Conservation (phyloP, 2,329 filamentous ascomycete genomes). For the Cercospora sojina region DNA sequence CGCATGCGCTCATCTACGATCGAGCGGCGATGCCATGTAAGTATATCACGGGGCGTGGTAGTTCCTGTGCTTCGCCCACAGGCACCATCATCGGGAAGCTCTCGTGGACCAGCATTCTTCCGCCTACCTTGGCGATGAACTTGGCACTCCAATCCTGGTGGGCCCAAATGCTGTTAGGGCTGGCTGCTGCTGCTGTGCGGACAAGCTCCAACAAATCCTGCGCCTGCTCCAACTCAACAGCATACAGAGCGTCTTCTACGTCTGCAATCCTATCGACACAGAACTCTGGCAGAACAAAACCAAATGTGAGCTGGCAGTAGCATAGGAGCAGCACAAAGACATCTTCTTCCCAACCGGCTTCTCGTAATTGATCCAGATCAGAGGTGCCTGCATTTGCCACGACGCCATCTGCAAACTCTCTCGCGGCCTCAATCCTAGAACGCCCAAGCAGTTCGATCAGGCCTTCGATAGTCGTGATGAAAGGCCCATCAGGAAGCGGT, state of each 20-base stretch:
- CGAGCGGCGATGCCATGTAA: constrained; percentile 1
- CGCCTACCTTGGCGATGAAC: constrained; percentile 35
- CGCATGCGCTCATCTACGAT: not conserved
- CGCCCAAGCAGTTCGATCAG: constrained; percentile 42
- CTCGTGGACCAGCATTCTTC: constrained; percentile 33
- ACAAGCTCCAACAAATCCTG: constrained; percentile 31
- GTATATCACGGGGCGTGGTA: constrained; percentile 36
- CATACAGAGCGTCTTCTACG: constrained; percentile 15
- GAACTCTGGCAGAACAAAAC: constrained; percentile 26
- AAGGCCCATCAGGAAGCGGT: constrained; percentile 16
- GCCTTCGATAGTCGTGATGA: constrained; percentile 36
- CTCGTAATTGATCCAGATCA: constrained; percentile 34
- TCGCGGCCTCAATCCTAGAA: constrained; percentile 17
- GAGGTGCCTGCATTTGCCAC: constrained; percentile 33
- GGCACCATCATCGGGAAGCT: constrained; percentile 38
- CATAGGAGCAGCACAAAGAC: constrained; percentile 39
- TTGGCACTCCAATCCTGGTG: constrained; percentile 31
- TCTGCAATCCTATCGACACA: constrained; percentile 6
- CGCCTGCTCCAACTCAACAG: constrained; percentile 26
- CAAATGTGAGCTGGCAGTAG: constrained; percentile 27
- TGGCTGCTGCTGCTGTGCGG: constrained; percentile 21
- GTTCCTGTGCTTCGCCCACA: constrained; percentile 21
- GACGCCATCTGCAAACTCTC: constrained; percentile 37
- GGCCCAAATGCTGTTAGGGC: constrained; percentile 29
- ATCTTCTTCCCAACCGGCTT: constrained; percentile 41